Evolutionary conservation across 202 grass and related monocot species (phyloP), one percentile per base, ranked within the genome.

Genomic region (Hordeum pubiflorum): DNA sequence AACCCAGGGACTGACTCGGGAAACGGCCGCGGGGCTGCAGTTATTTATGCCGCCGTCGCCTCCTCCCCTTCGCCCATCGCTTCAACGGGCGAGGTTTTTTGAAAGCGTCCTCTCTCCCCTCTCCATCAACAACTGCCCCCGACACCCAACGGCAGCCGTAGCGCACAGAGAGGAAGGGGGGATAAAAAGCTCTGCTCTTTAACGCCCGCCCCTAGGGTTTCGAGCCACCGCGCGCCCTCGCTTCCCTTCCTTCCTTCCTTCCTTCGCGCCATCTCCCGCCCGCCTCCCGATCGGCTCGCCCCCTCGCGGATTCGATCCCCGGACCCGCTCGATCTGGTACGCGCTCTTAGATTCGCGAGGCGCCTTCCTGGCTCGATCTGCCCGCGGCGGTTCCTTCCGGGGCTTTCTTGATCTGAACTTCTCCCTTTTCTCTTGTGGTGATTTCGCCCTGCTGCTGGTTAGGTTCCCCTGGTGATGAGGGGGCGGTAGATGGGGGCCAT

Each of bases 151-250:
- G 69, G 69, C 41, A 32, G 69, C 69, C 69, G 69, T 29, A 72
- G 69, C 17, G 48, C 48, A 26, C 24, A 26, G 24, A 26, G 24
- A 26, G 24, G 24, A 26, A 26, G 24, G 24, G 24, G 68, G 63
- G 43, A 31, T 31, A 73, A 73, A 69, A 85, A 71, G 79, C 79
- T 81, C 38, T 48, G 82, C 87, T 84, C 63, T 85, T 90, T 91
- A 85, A 82, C 84, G 64, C 70, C 68, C 61, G 66, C 67, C 48
- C 17, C 86, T 91, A 94, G 94, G 89, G 94, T 94, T 94, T 87
- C 85, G 83, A 84, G 78, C 78, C 74, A 32, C 37, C 52, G 33
- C 48, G 13, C 48, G 78, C 78, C 70, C 24, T 32, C 52, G 33
- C 48, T 14, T 26, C n/a, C n/a, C n/a, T n/a, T n/a, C n/a, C n/a